Percentiles rank a stretch among this genome's conserved stretches.
These are phyloP conservation scores for Limnanthes douglasii DNA, from an alignment of 345 rosid genomes.

Conservation along the genomic window DNA sequence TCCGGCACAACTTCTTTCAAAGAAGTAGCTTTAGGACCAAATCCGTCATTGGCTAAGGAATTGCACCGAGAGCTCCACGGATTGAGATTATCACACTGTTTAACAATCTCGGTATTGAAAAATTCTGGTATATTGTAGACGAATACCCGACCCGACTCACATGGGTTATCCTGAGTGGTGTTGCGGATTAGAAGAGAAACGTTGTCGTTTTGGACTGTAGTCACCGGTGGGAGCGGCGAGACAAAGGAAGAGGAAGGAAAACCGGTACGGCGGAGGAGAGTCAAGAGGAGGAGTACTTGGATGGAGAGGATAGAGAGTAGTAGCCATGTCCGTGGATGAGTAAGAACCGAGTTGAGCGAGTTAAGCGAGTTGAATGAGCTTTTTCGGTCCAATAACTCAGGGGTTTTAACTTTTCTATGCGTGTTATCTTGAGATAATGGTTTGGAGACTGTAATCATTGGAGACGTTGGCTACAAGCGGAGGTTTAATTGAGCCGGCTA, in stretches of 20 bases:
- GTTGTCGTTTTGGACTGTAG: background rate
- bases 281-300: conserved; percentile 45
- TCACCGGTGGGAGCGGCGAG: conserved; percentile 4
- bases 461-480: background rate
- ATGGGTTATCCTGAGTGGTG: conserved; percentile 11
- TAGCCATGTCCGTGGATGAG: conserved; percentile 44
- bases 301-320: conserved; percentile 34
- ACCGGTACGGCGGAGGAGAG: conserved; percentile 23
- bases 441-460: conserved; percentile 40
- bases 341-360: conserved; percentile 20
- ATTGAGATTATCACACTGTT: conserved; percentile 52
- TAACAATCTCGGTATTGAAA: conserved; percentile 49
- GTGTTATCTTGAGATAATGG: conserved; percentile 28
- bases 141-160: conserved; percentile 44
- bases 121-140: conserved; percentile 66
- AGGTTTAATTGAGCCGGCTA: background rate
- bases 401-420: conserved; percentile 15
- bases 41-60: conserved; percentile 51
- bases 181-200: background rate
- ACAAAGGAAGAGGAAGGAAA: conserved; percentile 15
- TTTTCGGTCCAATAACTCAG: conserved; percentile 21
- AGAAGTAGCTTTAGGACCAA: conserved; percentile 45
- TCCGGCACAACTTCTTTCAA: conserved; percentile 37
- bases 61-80: conserved; percentile 92
- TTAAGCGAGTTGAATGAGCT: conserved; percentile 25